A percentile compares a stretch with the other conserved stretches of the same genome.
These are phyloP conservation scores for Pseudogymnoascus sp. DNA, from an alignment of 2,329 filamentous ascomycete genomes.

Conservation along the genomic window DNA sequence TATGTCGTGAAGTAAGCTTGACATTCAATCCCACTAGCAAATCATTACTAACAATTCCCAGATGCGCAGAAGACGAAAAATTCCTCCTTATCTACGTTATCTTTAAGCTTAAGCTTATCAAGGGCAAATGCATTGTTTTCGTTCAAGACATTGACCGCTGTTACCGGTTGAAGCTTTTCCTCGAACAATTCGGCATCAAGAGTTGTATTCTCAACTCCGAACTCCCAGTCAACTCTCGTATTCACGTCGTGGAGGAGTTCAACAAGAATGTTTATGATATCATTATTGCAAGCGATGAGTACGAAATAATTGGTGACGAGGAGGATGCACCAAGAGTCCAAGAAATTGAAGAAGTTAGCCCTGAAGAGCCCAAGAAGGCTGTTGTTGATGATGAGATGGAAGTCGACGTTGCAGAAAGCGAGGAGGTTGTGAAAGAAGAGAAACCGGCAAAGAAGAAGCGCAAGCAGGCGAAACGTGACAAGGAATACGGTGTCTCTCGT, in stretches of 20 bases:
- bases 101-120: conserved; percentile 88
- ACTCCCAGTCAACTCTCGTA: conserved; percentile 80
- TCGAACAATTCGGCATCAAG: conserved; percentile 94
- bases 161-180: conserved; percentile 86
- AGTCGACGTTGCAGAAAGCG: conserved; percentile 30
- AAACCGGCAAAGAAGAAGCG: conserved; percentile 53
- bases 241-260: conserved; percentile 95
- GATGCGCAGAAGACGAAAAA: conserved; percentile 93
- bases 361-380: conserved; percentile 19
- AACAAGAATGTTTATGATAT: conserved; percentile 97
- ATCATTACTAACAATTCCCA: conserved; percentile 27
- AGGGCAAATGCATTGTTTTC: conserved; percentile 81
- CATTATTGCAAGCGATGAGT: conserved; percentile 91
- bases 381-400: conserved; percentile 21
- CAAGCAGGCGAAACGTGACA: conserved; percentile 57
- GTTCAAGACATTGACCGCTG: conserved; percentile 82
- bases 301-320: conserved; percentile 68
- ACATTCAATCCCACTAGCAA: neutral
- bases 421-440: conserved; percentile 19
- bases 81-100: conserved; percentile 89
- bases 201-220: conserved; percentile 93
- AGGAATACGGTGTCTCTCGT: conserved; percentile 90
- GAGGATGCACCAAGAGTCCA: conserved; percentile 29
- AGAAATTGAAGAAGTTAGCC: conserved; percentile 29
- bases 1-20: conserved; percentile 65